These are phyloP conservation scores for Eimeria maxima DNA, from an alignment of 169 alveolate genomes.

Conservation along the genomic window DNA sequence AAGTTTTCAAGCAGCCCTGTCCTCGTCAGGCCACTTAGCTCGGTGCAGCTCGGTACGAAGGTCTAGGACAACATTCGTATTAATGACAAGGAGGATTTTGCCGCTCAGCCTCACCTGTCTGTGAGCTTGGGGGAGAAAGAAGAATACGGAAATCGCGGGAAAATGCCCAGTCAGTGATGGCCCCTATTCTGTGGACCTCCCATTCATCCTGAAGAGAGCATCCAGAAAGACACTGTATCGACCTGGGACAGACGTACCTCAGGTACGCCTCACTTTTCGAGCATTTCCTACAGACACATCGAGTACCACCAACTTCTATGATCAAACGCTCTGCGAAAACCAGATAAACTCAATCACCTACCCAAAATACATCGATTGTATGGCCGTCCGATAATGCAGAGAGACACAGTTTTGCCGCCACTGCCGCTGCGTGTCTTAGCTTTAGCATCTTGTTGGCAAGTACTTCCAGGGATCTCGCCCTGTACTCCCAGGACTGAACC, in stretches of 20 bases:
- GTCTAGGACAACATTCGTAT: neutral
- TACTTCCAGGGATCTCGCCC: conserved; percentile 26
- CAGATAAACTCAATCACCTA: neutral
- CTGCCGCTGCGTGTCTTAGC: conserved; percentile 58
- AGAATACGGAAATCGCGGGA: conserved; percentile 62
- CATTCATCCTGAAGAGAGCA: conserved; percentile 61
- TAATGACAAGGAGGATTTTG: neutral
- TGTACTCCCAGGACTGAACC: conserved; percentile 40
- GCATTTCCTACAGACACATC: neutral
- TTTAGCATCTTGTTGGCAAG: conserved; percentile 4
- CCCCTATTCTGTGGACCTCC: conserved; percentile 63
- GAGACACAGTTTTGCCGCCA: conserved; percentile 54
- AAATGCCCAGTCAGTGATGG: conserved; percentile 12
- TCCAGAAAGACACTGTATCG: neutral
- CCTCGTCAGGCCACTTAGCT: neutral
- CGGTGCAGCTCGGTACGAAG: neutral
- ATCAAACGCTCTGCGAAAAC: neutral
- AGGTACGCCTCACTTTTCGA: neutral
- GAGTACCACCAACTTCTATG: neutral
- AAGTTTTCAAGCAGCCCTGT: neutral
- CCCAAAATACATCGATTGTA: conserved; percentile 71
- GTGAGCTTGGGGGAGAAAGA: conserved; percentile 22
- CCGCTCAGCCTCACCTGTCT: conserved; percentile 3
- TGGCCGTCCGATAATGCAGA: conserved; percentile 59
- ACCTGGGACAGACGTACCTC: neutral